Evolutionary conservation across 1,139 yeast genomes (phyloP).

Genomic region (Hanseniaspora sp.): DNA sequence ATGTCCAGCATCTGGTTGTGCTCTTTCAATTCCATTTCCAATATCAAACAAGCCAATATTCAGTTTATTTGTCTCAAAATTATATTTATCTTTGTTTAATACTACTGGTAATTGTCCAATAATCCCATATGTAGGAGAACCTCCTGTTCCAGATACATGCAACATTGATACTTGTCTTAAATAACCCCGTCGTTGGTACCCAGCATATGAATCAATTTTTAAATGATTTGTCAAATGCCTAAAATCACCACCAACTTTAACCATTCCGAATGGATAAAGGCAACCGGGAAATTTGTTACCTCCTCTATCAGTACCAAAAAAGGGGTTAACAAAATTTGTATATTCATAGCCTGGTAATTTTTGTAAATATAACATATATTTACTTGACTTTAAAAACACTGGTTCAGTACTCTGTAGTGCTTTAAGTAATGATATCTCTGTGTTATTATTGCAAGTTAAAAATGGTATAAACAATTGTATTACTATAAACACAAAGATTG

Average conservation of each 20-base stretch:
- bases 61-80: too few relatives aligned
- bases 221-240: slow-evolving; percentile 20
- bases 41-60: background rate
- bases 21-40: slow-evolving; percentile 22
- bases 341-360: slow-evolving; percentile 8
- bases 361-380: background rate
- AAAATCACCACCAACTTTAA: slow-evolving; percentile 33
- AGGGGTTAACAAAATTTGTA: slow-evolving; percentile 25
- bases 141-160: slow-evolving; percentile 37
- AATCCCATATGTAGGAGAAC: slow-evolving; percentile 33
- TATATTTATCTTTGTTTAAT: background rate
- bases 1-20: slow-evolving; percentile 23
- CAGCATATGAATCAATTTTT: slow-evolving; percentile 29
- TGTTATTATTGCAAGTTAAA: too few relatives aligned
- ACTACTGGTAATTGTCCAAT: slow-evolving; percentile 29
- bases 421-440: too few relatives aligned
- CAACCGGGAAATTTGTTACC: slow-evolving; percentile 36
- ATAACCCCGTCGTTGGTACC: slow-evolving; percentile 31
- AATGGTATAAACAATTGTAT: too few relatives aligned
- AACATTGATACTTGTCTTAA: slow-evolving; percentile 34
- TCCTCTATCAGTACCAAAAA: slow-evolving; percentile 32
- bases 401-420: background rate
- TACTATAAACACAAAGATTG: too few relatives aligned
- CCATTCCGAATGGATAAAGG: slow-evolving; percentile 35
- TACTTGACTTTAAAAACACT: background rate